phyloP scores from a whole-genome alignment of 768 basidiomycete species.

The Coprinopsis sp. region DNA sequence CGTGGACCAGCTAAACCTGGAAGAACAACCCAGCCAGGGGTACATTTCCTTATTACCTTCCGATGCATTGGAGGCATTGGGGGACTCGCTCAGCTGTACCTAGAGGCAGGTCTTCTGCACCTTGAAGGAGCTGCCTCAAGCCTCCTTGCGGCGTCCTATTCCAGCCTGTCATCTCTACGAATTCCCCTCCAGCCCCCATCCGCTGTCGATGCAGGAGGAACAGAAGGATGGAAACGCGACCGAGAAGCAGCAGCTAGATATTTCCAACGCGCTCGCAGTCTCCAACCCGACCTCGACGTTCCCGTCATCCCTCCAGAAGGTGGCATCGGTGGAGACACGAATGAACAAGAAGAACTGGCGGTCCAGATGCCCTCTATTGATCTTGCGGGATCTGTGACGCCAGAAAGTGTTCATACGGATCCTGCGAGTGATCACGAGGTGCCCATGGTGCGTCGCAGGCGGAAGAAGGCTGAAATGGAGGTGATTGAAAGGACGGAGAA shows the following conservation, averaged over 20 bases:
- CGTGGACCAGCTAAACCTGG: constrained; percentile 15
- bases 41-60: constrained; percentile 57
- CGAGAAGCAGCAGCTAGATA: constrained; percentile 65
- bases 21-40: constrained; percentile 43
- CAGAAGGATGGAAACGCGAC: constrained; percentile 72
- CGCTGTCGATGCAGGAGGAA: constrained; percentile 48
- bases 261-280: constrained; percentile 62
- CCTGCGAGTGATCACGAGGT: constrained; percentile 33
- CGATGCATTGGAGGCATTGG: constrained; percentile 61
- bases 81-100: constrained; percentile 69
- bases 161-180: constrained; percentile 74
- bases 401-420: constrained; percentile 31
- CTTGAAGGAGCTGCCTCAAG: constrained; percentile 74
- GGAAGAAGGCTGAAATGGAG: constrained; percentile 57
- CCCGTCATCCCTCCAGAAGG: constrained; percentile 56
- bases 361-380: constrained; percentile 71
- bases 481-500: constrained; percentile 38
- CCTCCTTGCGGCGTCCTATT: constrained; percentile 69
- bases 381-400: constrained; percentile 29
- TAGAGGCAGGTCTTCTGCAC: constrained; percentile 74
- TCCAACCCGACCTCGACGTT: constrained; percentile 64
- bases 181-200: constrained; percentile 49
- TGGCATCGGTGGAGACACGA: constrained; percentile 18
- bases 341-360: constrained; percentile 40
- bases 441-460: constrained; percentile 41